Evolutionary conservation across 805 yeast species (phyloP), one percentile per base, ranked within the genome.

Genomic region (Tetrapisispora fleetii): DNA sequence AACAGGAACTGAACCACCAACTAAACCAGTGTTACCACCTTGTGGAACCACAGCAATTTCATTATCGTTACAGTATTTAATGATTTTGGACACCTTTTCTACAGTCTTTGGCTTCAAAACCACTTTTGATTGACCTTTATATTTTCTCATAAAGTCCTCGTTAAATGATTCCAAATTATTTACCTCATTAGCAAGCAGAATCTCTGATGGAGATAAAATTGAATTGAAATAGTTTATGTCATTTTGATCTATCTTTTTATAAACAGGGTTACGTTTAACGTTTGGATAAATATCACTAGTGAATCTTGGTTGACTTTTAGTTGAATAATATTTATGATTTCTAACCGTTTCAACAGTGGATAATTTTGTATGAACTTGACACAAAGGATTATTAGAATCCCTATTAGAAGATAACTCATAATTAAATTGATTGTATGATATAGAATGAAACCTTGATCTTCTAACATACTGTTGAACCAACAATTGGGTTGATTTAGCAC

Each of bases 11-110:
- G 95, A 84, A 4, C 97, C 98, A 54, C 97, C 98, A 39, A 90
- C 98, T 42, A 90, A 75, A 27, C 96, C 96, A 1, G 97, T 91
- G 68, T 91, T 90, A 57, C 98, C 98, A 62, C 97, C 96, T 69
- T 91, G 97, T 16, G 98, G 97, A 10, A 88, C 95, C 43, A 90
- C 80, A 0, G 97, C 96, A 28, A 90, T 67, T 51, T 75, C 78
- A 44, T 80, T 67, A 30, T 81, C 85, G 60, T 85, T 84, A 71
- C 96, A 87, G 67, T 88, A 83, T 63, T 79, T 80, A 61, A 91
- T 62, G 52, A 91, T 86, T 57, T 79, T 61, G 2, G 90, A 74
- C 17, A 91, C 82, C 65, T 90, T 90, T 52, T 83, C 80, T 2
- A 87, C 79, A 14, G 85, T 76, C 58, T 81, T 83, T 36, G 98